Conservation (phyloP, 1,284 basidiomycete genomes). For the Ustilago trichophora region DNA sequence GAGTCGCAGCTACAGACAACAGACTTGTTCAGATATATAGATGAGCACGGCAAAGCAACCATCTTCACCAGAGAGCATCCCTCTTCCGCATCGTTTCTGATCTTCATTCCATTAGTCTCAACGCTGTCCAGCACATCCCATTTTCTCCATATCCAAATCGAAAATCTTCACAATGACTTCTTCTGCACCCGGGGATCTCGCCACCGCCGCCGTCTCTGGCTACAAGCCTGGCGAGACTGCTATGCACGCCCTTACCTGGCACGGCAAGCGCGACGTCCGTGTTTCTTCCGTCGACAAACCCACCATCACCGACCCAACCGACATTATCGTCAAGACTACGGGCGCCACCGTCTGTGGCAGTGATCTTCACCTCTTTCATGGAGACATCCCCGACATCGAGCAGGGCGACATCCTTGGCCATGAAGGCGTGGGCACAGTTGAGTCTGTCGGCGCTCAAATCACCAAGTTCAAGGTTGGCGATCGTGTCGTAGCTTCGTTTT, state of each 20-base stretch:
- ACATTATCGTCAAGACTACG: slow-evolving; percentile 76
- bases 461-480: slow-evolving; percentile 49
- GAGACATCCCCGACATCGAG: slow-evolving; percentile 73
- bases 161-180: not conserved
- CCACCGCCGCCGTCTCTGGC: slow-evolving; percentile 18
- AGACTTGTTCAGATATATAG: no score
- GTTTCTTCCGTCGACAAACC: slow-evolving; percentile 70
- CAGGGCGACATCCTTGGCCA: slow-evolving; percentile 73
- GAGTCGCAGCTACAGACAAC: no score
- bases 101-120: no score
- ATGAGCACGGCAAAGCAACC: no score
- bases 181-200: slow-evolving; percentile 2
- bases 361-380: slow-evolving; percentile 50
- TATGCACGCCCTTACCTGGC: slow-evolving; percentile 74
- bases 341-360: slow-evolving; percentile 76
- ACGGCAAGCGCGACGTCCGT: slow-evolving; percentile 71
- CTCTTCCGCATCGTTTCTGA: no score
- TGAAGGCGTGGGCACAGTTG: slow-evolving; percentile 58
- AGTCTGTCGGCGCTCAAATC: slow-evolving; percentile 49
- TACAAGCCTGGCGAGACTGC: slow-evolving; percentile 32
- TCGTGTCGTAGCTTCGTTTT: slow-evolving; percentile 74
- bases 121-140: no score
- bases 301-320: slow-evolving; percentile 75
- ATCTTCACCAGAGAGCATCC: no score
- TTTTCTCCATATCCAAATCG: no score